Evolutionary conservation across 331 rosid species (phyloP).

Genomic region (Rosa hybrid): DNA sequence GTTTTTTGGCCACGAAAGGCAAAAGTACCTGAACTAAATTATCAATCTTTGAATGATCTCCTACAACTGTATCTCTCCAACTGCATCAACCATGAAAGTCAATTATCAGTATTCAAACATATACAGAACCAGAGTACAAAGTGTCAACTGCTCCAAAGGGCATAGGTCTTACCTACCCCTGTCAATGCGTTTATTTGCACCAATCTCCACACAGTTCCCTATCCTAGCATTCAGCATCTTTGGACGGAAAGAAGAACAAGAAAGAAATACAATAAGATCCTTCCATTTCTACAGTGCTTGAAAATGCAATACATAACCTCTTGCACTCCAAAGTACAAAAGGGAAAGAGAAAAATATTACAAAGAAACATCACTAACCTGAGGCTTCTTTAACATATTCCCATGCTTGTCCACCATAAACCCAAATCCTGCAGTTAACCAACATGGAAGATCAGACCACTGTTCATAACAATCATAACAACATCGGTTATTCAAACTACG

Average conservation of each 20-base stretch:
- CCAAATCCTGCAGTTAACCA: slow-evolving; percentile 70
- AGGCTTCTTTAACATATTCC: slow-evolving; percentile 82
- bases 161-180: slow-evolving; percentile 76
- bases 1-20: not conserved
- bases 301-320: not conserved
- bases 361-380: slow-evolving; percentile 59
- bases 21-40: slow-evolving; percentile 89
- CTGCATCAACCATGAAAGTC: slow-evolving; percentile 44
- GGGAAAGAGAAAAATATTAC: not conserved
- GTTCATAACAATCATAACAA: not conserved
- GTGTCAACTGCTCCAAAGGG: not conserved
- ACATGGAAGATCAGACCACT: slow-evolving; percentile 3
- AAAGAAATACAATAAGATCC: slow-evolving; percentile 21
- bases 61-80: slow-evolving; percentile 91
- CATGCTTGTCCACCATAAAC: slow-evolving; percentile 69
- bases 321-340: not conserved
- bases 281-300: slow-evolving; percentile 3
- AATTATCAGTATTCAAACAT: slow-evolving; percentile 26
- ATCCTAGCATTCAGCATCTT: slow-evolving; percentile 75
- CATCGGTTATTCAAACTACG: not conserved
- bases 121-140: slow-evolving; percentile 21
- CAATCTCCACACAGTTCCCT: slow-evolving; percentile 77
- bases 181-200: slow-evolving; percentile 90
- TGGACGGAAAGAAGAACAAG: slow-evolving; percentile 24
- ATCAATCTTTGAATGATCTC: slow-evolving; percentile 82